phyloP scores from a whole-genome alignment of 768 basidiomycete species.

The Psilocybe azurescens region DNA sequence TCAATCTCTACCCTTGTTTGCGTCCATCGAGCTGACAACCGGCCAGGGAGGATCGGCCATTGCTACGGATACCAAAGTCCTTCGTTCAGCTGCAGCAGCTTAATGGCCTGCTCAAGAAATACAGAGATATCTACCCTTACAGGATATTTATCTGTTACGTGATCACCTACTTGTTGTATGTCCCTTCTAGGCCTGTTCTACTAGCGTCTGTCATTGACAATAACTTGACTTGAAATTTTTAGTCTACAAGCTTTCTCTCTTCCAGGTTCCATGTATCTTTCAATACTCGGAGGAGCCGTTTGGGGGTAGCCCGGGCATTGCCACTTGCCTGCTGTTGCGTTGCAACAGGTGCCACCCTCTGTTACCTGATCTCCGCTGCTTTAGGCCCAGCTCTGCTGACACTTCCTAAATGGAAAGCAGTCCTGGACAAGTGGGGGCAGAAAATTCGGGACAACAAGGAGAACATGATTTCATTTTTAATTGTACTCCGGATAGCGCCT shows the following conservation, averaged over 20 bases:
- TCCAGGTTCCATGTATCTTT: slow-evolving; percentile 97
- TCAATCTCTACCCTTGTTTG: slow-evolving; percentile 4
- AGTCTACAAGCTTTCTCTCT: slow-evolving; percentile 97
- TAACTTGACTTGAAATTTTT: not conserved
- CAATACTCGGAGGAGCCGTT: slow-evolving; percentile 94
- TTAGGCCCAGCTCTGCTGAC: slow-evolving; percentile 92
- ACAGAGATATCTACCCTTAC: slow-evolving; percentile 85
- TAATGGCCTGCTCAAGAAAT: slow-evolving; percentile 88
- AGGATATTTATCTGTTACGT: slow-evolving; percentile 89
- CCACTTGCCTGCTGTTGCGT: slow-evolving; percentile 93
- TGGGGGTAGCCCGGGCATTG: slow-evolving; percentile 87
- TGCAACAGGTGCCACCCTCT: slow-evolving; percentile 87
- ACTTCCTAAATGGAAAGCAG: slow-evolving; percentile 82
- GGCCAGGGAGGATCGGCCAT: slow-evolving; percentile 71
- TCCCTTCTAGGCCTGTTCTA: slow-evolving; percentile 23
- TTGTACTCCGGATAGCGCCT: slow-evolving; percentile 93
- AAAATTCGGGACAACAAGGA: slow-evolving; percentile 81
- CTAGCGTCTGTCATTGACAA: not conserved
- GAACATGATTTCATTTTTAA: slow-evolving; percentile 90
- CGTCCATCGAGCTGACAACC: slow-evolving; percentile 7
- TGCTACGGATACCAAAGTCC: slow-evolving; percentile 84
- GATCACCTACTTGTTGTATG: slow-evolving; percentile 91
- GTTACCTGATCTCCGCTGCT: slow-evolving; percentile 91
- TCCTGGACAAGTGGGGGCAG: slow-evolving; percentile 80
- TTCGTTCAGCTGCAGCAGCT: slow-evolving; percentile 87